Evolutionary conservation across 169 alveolate species (phyloP), one percentile per base, ranked within the genome.

Genomic region (Pseudocohnilembus persalinus): DNA sequence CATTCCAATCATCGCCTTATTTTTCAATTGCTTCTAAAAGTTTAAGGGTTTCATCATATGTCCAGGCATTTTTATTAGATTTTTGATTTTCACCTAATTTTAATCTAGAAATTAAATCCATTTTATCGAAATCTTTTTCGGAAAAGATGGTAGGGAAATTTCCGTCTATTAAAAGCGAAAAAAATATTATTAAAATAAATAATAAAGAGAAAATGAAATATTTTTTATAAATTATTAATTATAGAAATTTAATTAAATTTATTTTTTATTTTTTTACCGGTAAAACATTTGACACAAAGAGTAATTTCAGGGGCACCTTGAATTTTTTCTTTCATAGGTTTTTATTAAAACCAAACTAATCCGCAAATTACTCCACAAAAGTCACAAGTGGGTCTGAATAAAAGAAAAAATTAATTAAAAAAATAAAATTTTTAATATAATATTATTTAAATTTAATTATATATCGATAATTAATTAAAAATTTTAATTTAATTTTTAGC

Each of bases 311-410:
- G 65, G 29, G 76, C 0, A 35, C 77, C 20, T 4, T 49, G 26
- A 11, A 49, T 49, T 49, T 49, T 84, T 31, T 83, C 85, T 35
- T 83, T 82, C 0, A 32, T 74, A 27, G 81, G 68, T 78, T 86
- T 91, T 76, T 92, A 82, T 29, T 86, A 77, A 82, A 90, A 95
- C 97, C 97, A 95, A 29, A 83, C 87, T 82, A 95, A 87, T 31
- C 96, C 96, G 85, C 97, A 95, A 80, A 88, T 68, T 6, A 92
- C 88, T n/a, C 91, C 93, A 79, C 97, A 95, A 79, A 87, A 92
- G 83, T 89, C 93, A 77, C 97, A 95, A 77, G 83, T 88, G n/a
- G 97, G 97, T 72, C 97, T 88, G 73, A 30, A 27, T 25, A 33
- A 29, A 20, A 81, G 81, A 84, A 73, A 81, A 84, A 81, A 72